These are phyloP conservation scores for Rhodotorula sp. DNA, from an alignment of 1,284 basidiomycete species.

Conservation along the genomic window DNA sequence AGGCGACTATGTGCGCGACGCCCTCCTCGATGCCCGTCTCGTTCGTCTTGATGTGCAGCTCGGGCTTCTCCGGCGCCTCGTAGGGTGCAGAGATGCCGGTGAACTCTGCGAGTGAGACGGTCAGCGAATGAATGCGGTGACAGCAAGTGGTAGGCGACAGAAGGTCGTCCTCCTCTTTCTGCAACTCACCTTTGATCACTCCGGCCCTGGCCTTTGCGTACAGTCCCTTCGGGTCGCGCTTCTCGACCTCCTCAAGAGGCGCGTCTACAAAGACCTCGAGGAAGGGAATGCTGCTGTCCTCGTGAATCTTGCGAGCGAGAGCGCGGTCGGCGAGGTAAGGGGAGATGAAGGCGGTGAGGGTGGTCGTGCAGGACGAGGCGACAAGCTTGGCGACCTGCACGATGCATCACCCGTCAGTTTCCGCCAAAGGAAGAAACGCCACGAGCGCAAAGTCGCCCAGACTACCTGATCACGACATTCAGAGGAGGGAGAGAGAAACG, in stretches of 20 bases:
- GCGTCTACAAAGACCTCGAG: conserved; percentile 95
- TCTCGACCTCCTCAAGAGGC: conserved; percentile 80
- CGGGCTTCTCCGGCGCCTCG: conserved; percentile 79
- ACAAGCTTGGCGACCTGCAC: conserved; percentile 87
- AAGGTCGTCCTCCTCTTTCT: too few species aligned
- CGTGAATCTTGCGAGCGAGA: conserved; percentile 78
- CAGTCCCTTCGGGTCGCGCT: conserved; percentile 93
- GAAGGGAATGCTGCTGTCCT: conserved; percentile 68
- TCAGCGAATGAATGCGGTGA: background rate
- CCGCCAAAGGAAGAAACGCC: background rate
- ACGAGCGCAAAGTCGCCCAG: too few species aligned
- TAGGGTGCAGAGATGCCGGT: conserved; percentile 98
- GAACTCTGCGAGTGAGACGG: conserved; percentile 64
- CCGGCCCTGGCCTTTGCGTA: conserved; percentile 97
- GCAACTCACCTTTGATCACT: conserved; percentile 80
- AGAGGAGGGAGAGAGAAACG: conserved; percentile 24
- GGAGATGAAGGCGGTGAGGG: conserved; percentile 96
- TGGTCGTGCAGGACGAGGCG: conserved; percentile 77
- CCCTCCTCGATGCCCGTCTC: conserved; percentile 74
- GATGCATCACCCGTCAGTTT: background rate
- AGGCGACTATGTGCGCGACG: conserved; percentile 76
- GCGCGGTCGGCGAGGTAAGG: conserved; percentile 86
- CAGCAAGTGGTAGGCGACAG: background rate
- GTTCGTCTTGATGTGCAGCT: conserved; percentile 90
- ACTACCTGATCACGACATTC: too few species aligned